These are phyloP conservation scores for Trametes coccinea DNA, from an alignment of 768 basidiomycete species.

Conservation along the genomic window DNA sequence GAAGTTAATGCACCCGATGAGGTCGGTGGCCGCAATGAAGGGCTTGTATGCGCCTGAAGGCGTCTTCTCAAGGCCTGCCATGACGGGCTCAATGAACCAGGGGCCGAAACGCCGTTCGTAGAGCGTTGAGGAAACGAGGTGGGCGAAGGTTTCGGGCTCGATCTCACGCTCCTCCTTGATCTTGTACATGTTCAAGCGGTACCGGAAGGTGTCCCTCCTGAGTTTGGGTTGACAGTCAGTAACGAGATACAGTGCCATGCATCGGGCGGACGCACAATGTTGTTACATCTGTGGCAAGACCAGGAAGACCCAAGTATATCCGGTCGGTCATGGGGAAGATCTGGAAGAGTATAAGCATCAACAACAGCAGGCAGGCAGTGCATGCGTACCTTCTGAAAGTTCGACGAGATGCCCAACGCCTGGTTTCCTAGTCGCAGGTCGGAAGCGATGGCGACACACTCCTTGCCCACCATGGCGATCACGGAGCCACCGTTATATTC, in stretches of 20 bases:
- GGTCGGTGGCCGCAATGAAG: conserved; percentile 93
- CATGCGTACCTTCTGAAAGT: conserved; percentile 86
- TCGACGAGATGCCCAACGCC: conserved; percentile 79
- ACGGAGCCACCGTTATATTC: conserved; percentile 97
- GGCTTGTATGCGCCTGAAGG: conserved; percentile 75
- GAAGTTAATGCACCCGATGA: conserved; percentile 91
- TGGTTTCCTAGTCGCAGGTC: conserved; percentile 91
- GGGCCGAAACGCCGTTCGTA: conserved; percentile 97
- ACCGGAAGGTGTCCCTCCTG: conserved; percentile 89
- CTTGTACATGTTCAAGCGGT: conserved; percentile 97
- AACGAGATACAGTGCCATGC: neutral
- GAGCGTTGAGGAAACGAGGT: conserved; percentile 91
- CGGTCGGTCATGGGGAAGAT: conserved; percentile 94
- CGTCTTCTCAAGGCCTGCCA: conserved; percentile 83
- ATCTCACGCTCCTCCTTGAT: conserved; percentile 99
- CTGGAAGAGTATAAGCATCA: conserved; percentile 43
- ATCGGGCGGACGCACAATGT: conserved; percentile 64
- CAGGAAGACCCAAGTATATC: conserved; percentile 88
- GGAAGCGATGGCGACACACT: conserved; percentile 97
- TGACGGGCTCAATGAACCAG: conserved; percentile 95
- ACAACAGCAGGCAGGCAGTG: neutral
- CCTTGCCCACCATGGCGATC: conserved; percentile 98
- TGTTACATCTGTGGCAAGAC: conserved; percentile 89
- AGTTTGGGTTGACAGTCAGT: neutral
- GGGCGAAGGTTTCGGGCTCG: conserved; percentile 93